These are phyloP conservation scores for Zygosaccharomyces gambellarensis DNA, from an alignment of 805 yeast species.

Conservation along the genomic window DNA sequence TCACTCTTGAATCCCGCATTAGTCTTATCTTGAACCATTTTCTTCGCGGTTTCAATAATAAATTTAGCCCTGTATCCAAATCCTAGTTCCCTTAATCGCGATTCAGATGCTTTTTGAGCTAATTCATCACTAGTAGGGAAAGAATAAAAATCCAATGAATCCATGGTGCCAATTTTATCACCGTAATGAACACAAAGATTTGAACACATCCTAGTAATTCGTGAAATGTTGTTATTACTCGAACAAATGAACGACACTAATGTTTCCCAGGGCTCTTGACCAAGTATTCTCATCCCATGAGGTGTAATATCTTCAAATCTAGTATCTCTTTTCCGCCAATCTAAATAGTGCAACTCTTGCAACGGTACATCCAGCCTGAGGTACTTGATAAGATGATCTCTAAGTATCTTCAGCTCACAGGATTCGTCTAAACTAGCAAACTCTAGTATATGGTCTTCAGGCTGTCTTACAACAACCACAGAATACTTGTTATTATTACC, in stretches of 20 bases:
- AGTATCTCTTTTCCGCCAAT: constrained; percentile 59
- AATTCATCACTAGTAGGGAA: constrained; percentile 69
- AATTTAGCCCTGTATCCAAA: constrained; percentile 94
- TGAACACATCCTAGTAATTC: constrained; percentile 92
- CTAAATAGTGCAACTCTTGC: constrained; percentile 42
- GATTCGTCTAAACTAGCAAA: constrained; percentile 43
- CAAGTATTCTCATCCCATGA: constrained; percentile 73
- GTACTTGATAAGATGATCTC: constrained; percentile 54
- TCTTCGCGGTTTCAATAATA: constrained; percentile 68
- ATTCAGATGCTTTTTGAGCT: constrained; percentile 40
- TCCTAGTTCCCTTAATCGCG: constrained; percentile 40
- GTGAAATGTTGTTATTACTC: constrained; percentile 89
- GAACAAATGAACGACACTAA: constrained; percentile 87
- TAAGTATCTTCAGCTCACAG: constrained; percentile 34
- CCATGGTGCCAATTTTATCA: constrained; percentile 45
- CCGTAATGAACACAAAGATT: constrained; percentile 71
- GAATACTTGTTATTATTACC: constrained; percentile 39
- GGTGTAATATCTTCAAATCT: constrained; percentile 39
- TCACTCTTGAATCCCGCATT: constrained; percentile 19
- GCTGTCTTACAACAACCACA: constrained; percentile 61
- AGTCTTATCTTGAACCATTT: constrained; percentile 39
- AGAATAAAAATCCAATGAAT: constrained; percentile 55
- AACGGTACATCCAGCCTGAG: constrained; percentile 62
- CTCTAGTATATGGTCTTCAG: constrained; percentile 43
- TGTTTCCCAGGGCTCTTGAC: constrained; percentile 98